Evolutionary conservation across 1,139 yeast species (phyloP), one percentile per base, ranked within the genome.

Genomic region (Magnusiomyces suaveolens): DNA sequence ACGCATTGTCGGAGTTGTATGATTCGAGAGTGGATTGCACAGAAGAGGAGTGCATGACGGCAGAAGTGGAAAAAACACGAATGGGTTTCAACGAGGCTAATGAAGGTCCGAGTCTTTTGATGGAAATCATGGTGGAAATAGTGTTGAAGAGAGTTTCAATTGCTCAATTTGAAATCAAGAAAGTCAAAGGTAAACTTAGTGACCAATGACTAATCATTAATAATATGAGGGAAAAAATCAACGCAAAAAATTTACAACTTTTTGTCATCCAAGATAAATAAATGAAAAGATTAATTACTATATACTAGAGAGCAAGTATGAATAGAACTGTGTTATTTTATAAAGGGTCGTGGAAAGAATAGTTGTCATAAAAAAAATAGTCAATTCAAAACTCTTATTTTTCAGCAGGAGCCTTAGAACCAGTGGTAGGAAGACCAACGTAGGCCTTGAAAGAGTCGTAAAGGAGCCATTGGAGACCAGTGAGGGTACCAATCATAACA

Each of bases 401-500:
- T 25, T 46, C 24, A 16, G 18, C 49, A 18, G 36, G 21, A 46
- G 41, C 49, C 49, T 46, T 46, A 25, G 49, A 46, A 60, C 90
- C 92, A 32, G 95, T 84, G 46, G 97, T 87, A 67, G 97, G 97
- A 64, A 90, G 79, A 14, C 97, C 97, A 59, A 87, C 81, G 64
- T 80, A 80, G 32, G 87, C 94, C 75, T 90, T 90, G 78, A 90
- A 90, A 16, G 96, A 84, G 72, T 90, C 97, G 74, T 90, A 90
- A 60, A 90, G 79, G 68, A 90, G 79, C 97, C 97, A 90, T 77
- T 90, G 97, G 79, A 86, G 81, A 60, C 96, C 96, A 48, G 97
- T 90, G 72, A 90, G 80, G 38, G 97, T 89, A 76, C 97, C 97
- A 70, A 90, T 81, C 97, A 90, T 90, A 60, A 88, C 81, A 63